Evolutionary conservation across 2,329 filamentous ascomycete genomes (phyloP).

Genomic region (Sclerotinia glacialis): DNA sequence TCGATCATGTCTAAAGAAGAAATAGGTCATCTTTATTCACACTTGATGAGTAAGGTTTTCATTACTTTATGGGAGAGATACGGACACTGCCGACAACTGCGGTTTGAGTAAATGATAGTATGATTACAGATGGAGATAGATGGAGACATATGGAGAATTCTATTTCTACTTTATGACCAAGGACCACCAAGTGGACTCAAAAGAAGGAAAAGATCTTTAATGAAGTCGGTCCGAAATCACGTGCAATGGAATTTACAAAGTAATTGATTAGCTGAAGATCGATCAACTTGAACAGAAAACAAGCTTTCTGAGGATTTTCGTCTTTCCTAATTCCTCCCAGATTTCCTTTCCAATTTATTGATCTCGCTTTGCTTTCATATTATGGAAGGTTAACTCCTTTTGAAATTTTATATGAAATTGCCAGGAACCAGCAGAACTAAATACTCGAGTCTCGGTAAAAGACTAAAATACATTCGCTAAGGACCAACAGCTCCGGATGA

Average conservation of each 20-base stretch:
- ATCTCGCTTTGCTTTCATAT: background rate
- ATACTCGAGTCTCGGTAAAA: too few relatives aligned
- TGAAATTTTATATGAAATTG: background rate
- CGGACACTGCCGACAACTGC: background rate
- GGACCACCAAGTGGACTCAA: background rate
- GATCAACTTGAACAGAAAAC: background rate
- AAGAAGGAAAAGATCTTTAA: background rate
- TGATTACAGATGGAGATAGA: background rate
- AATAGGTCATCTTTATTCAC: background rate
- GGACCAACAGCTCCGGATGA: slow-evolving; percentile 14
- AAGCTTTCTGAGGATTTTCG: background rate
- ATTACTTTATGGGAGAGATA: background rate
- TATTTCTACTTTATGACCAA: background rate
- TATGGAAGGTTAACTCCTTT: background rate
- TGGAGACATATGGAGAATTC: background rate
- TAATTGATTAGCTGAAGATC: background rate
- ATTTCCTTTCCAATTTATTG: background rate
- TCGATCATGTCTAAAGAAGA: slow-evolving; percentile 12
- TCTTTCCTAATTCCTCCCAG: too few relatives aligned
- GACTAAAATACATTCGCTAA: background rate
- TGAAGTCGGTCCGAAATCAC: background rate
- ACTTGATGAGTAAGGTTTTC: background rate
- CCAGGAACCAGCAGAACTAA: background rate
- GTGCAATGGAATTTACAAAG: background rate
- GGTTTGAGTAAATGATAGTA: background rate